Base-by-base conservation (phyloP, 2,329 filamentous ascomycete species). In the Arthrobotrys sphaeroides region DNA sequence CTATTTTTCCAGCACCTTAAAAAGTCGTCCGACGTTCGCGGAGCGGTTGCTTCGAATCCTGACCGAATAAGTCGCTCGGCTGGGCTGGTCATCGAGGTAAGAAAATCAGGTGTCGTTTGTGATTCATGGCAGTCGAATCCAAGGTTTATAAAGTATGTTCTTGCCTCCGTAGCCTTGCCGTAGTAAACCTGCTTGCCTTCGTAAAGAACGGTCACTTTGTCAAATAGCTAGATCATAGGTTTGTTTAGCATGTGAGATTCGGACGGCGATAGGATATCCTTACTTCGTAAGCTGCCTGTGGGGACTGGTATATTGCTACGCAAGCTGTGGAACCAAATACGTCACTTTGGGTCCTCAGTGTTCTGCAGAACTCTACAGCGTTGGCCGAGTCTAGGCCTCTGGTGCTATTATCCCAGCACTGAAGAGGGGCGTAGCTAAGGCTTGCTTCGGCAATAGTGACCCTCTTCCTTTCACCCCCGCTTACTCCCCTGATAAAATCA, bases 221-320 rank as follows among this genome's bases (percentile, higher is more conserved):
- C 89, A 77, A 91, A 90, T 0, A 88, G 82, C 67, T 86, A 82
- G 18, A 13, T 36, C 3, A 22, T 12, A 5, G 6, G 18, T 74
- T 84, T 86, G 33, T 18, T 45, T 36, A 33, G 40, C 38, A 13
- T n/a, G 9, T 6, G 28, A 31, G 0, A 9, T 16, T 78, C 36
- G 65, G 16, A 18, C 12, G 13, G n/a, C 13, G n/a, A 24, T 13
- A 10, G 43, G n/a, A 4, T 13, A 18, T 20, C 22, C 59, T 49
- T 36, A 62, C 84, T 22, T 55, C 40, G 36, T 73, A 78, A 59
- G 43, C 78, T 12, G 45, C 49, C 18, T 89, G 87, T 0, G 87
- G 87, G 2, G 90, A 87, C 82, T 92, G 90, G 82, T 92, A 93
- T 82, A 92, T 92, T 77, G 90, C 90, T 33, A 92, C 90, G 75